These are phyloP conservation scores for Termitomyces heimii DNA, from an alignment of 768 basidiomycete species.

Conservation along the genomic window DNA sequence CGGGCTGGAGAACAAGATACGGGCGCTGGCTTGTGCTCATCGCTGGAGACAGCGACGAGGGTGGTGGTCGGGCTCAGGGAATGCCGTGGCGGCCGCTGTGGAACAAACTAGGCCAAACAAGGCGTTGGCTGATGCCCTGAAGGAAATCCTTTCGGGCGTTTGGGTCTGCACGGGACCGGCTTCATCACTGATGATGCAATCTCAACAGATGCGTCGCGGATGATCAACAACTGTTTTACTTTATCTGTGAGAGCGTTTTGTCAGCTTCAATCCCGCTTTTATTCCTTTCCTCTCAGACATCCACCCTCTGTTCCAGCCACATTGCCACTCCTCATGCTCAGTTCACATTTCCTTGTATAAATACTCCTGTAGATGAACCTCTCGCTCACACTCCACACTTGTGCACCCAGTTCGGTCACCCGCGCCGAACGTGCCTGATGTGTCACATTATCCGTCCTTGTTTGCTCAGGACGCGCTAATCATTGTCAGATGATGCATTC, in stretches of 20 bases:
- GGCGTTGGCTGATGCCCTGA: no score
- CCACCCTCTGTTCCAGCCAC: no score
- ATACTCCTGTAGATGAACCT: neutral
- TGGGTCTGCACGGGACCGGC: no score
- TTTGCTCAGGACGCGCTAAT: neutral
- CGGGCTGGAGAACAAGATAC: conserved; percentile 67
- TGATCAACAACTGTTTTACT: neutral
- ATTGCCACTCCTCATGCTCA: no score
- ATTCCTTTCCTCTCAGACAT: neutral
- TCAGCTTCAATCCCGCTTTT: neutral
- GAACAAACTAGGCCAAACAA: conserved; percentile 12
- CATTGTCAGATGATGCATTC: no score
- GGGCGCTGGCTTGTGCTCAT: conserved; percentile 67
- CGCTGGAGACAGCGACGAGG: conserved; percentile 22
- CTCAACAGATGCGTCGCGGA: neutral
- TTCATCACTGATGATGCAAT: neutral
- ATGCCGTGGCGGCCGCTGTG: neutral
- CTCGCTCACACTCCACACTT: neutral
- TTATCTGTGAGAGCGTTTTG: neutral
- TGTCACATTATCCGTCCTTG: neutral
- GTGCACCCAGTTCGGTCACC: neutral
- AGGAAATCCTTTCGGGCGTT: no score
- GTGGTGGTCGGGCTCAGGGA: conserved; percentile 12
- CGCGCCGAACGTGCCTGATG: neutral
- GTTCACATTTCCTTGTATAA: neutral